These are phyloP conservation scores for Lachancea sp. DNA, from an alignment of 805 yeast genomes.

Conservation along the genomic window DNA sequence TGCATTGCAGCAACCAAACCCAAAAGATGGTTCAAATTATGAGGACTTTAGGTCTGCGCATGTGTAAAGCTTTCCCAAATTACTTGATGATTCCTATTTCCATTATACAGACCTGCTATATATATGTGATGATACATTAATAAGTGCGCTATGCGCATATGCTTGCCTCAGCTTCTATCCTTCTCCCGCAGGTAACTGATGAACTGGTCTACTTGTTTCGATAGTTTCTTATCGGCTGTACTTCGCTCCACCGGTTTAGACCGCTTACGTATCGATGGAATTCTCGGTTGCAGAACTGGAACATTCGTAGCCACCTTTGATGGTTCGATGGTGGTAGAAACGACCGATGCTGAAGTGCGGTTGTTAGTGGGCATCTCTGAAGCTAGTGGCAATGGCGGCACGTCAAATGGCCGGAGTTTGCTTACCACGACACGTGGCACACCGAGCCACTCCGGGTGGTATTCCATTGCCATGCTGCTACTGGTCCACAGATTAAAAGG, in stretches of 20 bases:
- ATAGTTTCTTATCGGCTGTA: slow-evolving; percentile 5
- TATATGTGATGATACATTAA: not conserved
- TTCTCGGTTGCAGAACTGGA: too few species aligned
- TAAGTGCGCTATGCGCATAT: not conserved
- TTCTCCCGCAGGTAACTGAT: slow-evolving; percentile 9
- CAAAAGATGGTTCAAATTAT: slow-evolving; percentile 14
- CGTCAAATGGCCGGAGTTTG: slow-evolving; percentile 23
- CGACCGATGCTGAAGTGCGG: not conserved
- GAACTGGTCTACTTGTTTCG: slow-evolving; percentile 9
- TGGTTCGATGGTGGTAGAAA: not conserved
- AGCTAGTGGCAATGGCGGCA: slow-evolving; percentile 1
- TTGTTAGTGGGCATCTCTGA: not conserved
- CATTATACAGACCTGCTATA: slow-evolving; percentile 9
- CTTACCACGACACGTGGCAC: slow-evolving; percentile 23
- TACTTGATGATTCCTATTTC: too few species aligned
- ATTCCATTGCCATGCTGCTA: slow-evolving; percentile 29
- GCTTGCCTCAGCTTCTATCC: slow-evolving; percentile 5
- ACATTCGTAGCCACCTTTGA: too few species aligned
- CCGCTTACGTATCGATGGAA: too few species aligned
- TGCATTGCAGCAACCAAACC: slow-evolving; percentile 34
- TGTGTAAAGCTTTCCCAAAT: too few species aligned
- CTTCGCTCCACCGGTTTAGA: too few species aligned
- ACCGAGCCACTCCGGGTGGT: slow-evolving; percentile 29
- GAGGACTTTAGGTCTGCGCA: not conserved
- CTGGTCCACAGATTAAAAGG: slow-evolving; percentile 28